A percentile compares a stretch with the other conserved stretches of the same genome.
Evolutionary conservation across 2,329 filamentous ascomycete species (phyloP).

Genomic region (Monilinia fructicola): DNA sequence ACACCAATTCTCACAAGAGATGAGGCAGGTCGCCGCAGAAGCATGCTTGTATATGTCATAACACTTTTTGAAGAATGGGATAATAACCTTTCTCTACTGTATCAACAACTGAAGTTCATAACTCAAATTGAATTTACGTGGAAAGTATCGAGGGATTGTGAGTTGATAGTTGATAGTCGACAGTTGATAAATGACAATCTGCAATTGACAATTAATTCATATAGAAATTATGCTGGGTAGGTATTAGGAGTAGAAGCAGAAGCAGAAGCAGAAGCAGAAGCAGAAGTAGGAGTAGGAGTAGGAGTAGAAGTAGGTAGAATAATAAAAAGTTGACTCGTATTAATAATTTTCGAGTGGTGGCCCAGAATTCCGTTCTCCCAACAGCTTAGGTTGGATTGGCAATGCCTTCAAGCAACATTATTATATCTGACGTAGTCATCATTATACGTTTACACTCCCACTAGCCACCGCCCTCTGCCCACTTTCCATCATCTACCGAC

Average conservation of each 20-base stretch:
- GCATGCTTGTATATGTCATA: constrained; percentile 27
- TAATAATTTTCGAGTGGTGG: background rate
- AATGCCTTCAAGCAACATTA: too few relatives aligned
- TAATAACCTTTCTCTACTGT: background rate
- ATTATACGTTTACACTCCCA: background rate
- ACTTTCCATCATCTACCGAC: background rate
- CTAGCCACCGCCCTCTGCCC: background rate
- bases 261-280: too few relatives aligned
- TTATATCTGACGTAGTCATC: constrained; percentile 4
- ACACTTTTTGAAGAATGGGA: background rate
- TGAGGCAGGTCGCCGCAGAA: constrained; percentile 30
- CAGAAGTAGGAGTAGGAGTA: too few relatives aligned
- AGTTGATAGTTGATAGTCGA: background rate
- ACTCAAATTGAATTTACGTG: background rate
- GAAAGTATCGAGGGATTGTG: background rate
- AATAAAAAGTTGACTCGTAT: background rate
- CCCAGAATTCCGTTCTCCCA: too few relatives aligned
- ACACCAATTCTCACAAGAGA: constrained; percentile 29
- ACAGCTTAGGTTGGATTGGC: too few relatives aligned
- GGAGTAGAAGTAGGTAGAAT: background rate
- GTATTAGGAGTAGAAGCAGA: background rate
- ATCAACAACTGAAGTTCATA: constrained; percentile 1
- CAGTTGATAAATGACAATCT: background rate
- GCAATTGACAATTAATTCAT: too few relatives aligned
- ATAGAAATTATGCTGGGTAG: background rate